A percentile compares a stretch with the other conserved stretches of the same genome.
Evolutionary conservation across 176 grass and related monocot genomes (phyloP).

Genomic region (bread wheat (Triticum aestivum)): DNA sequence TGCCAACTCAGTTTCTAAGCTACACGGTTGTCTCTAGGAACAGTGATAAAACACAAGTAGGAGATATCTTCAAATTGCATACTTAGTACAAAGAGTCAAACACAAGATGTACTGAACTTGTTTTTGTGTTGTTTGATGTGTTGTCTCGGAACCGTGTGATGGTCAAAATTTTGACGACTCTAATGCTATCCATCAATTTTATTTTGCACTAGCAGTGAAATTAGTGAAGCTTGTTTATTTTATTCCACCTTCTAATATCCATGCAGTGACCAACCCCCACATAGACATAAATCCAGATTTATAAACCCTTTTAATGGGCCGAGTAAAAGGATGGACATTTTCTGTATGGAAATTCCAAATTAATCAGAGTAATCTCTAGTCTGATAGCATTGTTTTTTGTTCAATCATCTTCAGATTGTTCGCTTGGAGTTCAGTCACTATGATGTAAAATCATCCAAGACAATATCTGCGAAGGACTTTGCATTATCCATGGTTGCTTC

Average conservation of each 20-base stretch:
- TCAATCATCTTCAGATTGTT: constrained; percentile 61
- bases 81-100: neutral
- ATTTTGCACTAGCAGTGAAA: neutral
- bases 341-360: neutral
- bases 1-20: neutral
- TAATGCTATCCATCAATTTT: neutral
- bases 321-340: neutral
- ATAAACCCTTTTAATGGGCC: neutral
- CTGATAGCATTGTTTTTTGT: neutral
- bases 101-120: neutral
- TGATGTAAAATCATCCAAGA: constrained; percentile 71
- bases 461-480: constrained; percentile 91
- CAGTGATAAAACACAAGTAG: neutral
- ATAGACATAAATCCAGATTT: neutral
- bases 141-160: neutral
- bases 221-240: neutral
- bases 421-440: constrained; percentile 91
- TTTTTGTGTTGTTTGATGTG: neutral
- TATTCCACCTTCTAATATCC: constrained; percentile 2
- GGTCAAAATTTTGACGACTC: neutral
- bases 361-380: neutral
- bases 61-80: neutral
- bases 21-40: neutral
- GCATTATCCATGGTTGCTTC: constrained; percentile 97
- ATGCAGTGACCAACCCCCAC: neutral